Evolutionary conservation across 2,329 filamentous ascomycete genomes (phyloP).

Genomic region (Alternaria rosae): DNA sequence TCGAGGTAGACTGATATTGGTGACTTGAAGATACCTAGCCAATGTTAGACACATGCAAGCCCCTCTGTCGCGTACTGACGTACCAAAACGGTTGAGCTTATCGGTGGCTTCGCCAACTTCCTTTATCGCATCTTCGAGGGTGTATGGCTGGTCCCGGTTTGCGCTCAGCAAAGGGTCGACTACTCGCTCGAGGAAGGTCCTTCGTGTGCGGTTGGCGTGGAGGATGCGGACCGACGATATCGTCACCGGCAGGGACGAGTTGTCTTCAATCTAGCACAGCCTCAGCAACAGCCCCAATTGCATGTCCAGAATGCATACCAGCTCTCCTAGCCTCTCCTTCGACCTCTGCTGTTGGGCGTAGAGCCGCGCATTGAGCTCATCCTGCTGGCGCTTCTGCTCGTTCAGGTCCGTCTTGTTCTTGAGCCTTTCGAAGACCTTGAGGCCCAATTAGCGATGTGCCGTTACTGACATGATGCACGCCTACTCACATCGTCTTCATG

Average conservation of each 20-base stretch:
- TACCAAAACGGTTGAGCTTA: slow-evolving; percentile 83
- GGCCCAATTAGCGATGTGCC: slow-evolving; percentile 20
- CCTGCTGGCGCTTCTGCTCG: slow-evolving; percentile 65
- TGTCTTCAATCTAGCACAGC: slow-evolving; percentile 71
- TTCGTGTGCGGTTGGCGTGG: slow-evolving; percentile 82
- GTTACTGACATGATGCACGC: neutral
- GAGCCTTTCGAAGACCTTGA: slow-evolving; percentile 66
- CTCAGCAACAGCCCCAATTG: slow-evolving; percentile 15
- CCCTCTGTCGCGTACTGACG: slow-evolving; percentile 25
- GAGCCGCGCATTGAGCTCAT: slow-evolving; percentile 66
- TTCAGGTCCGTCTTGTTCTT: slow-evolving; percentile 66
- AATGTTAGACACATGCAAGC: slow-evolving; percentile 22
- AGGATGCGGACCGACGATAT: slow-evolving; percentile 86
- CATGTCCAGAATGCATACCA: slow-evolving; percentile 60
- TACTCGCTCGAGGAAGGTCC: slow-evolving; percentile 80
- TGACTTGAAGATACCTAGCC: slow-evolving; percentile 82
- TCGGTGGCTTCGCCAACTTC: slow-evolving; percentile 74
- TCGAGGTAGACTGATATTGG: slow-evolving; percentile 85
- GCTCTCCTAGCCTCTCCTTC: slow-evolving; percentile 68
- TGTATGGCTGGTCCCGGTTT: slow-evolving; percentile 72
- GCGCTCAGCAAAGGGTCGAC: slow-evolving; percentile 78
- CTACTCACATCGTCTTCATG: slow-evolving; percentile 56
- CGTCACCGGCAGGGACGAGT: slow-evolving; percentile 85
- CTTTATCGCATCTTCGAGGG: slow-evolving; percentile 75
- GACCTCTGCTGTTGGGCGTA: slow-evolving; percentile 67